Evolutionary conservation across 2,329 filamentous ascomycete genomes (phyloP).

Genomic region (Aureobasidium sp.): DNA sequence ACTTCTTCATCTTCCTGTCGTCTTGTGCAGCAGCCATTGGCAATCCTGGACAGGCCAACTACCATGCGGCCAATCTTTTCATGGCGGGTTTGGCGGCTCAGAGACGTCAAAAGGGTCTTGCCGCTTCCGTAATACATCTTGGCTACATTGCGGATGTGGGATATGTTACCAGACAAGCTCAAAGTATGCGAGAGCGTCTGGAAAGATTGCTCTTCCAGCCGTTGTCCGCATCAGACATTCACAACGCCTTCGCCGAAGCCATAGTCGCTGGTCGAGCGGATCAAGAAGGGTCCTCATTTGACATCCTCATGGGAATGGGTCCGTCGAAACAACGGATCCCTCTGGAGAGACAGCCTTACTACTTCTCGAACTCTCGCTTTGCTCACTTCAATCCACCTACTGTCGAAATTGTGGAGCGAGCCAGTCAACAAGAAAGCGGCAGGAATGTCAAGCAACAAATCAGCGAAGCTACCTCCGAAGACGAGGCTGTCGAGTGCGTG

Average conservation of each 20-base stretch:
- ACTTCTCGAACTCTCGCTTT: too few relatives aligned
- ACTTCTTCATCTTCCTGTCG: conserved; percentile 48
- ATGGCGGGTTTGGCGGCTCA: conserved; percentile 28
- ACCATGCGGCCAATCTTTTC: conserved; percentile 43
- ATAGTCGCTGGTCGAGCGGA: conserved; percentile 34
- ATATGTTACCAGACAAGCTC: conserved; percentile 25
- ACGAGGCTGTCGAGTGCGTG: too few relatives aligned
- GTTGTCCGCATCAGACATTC: conserved; percentile 45
- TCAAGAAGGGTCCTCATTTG: too few relatives aligned
- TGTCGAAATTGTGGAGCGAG: too few relatives aligned
- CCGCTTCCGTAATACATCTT: conserved; percentile 47
- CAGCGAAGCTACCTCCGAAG: too few relatives aligned
- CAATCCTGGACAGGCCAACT: conserved; percentile 53
- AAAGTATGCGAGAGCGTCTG: neutral
- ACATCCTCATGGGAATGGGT: neutral
- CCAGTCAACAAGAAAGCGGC: too few relatives aligned
- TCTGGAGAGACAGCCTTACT: neutral
- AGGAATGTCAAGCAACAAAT: too few relatives aligned
- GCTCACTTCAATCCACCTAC: too few relatives aligned
- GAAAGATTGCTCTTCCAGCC: neutral
- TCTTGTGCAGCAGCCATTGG: conserved; percentile 51
- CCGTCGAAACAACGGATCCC: neutral
- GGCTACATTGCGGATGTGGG: conserved; percentile 44
- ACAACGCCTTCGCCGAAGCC: conserved; percentile 48
- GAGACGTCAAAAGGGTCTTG: conserved; percentile 33